Conservation (phyloP, 192 early-diverging fungal species). For the Kappamyces sp. region DNA sequence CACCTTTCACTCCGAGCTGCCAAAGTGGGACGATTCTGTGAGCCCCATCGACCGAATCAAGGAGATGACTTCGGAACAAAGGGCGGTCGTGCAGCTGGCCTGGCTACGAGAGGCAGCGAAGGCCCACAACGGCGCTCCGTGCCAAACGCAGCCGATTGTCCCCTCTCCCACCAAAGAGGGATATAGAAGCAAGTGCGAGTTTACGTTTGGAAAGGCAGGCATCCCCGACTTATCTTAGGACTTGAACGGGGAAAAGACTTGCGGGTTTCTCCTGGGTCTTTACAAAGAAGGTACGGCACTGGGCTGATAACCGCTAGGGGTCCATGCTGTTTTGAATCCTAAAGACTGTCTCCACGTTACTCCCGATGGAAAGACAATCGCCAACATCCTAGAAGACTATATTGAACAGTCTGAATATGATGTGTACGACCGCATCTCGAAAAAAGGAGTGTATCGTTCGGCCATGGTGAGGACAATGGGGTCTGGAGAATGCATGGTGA, state of each 20-base stretch:
- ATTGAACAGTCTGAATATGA: slow-evolving; percentile 20
- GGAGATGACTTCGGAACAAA: slow-evolving; percentile 27
- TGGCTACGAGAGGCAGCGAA: slow-evolving; percentile 7
- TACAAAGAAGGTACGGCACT: slow-evolving; percentile 54
- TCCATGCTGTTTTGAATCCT: slow-evolving; percentile 36
- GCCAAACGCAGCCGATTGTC: slow-evolving; percentile 21
- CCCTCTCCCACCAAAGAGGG: slow-evolving; percentile 52
- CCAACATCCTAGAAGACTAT: slow-evolving; percentile 34
- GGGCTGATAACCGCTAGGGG: too few relatives aligned
- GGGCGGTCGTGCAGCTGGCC: slow-evolving; percentile 15
- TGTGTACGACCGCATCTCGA: slow-evolving; percentile 40
- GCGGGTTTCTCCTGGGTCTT: slow-evolving; percentile 65
- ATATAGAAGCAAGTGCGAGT: slow-evolving; percentile 78
- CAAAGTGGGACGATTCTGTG: slow-evolving; percentile 6
- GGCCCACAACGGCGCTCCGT: slow-evolving; percentile 19
- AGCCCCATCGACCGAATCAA: slow-evolving; percentile 16
- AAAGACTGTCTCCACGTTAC: slow-evolving; percentile 42
- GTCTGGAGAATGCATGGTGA: slow-evolving; percentile 58
- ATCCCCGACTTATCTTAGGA: slow-evolving; percentile 16
- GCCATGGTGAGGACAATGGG: slow-evolving; percentile 54
- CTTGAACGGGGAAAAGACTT: slow-evolving; percentile 38
- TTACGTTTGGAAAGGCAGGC: slow-evolving; percentile 48
- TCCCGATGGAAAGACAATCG: slow-evolving; percentile 44
- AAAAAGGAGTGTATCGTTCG: slow-evolving; percentile 58
- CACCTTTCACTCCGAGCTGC: slow-evolving; percentile 20